These are phyloP conservation scores for Plantago elongata DNA, from an alignment of 257 asterid species.

Conservation along the genomic window DNA sequence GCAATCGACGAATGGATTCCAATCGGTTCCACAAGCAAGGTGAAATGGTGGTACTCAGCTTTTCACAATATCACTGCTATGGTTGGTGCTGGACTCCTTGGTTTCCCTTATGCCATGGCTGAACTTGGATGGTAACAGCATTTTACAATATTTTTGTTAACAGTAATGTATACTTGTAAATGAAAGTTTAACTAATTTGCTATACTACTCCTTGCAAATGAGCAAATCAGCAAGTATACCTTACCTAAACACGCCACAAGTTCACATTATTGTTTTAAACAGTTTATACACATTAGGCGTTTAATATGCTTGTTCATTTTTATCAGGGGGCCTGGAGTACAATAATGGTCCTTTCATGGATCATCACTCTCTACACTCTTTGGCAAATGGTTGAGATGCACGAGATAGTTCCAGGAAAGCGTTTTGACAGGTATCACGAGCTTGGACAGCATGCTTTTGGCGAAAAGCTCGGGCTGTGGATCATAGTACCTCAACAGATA, in stretches of 20 bases:
- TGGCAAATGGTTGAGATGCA: slow-evolving; percentile 52
- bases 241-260: too few species aligned
- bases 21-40: slow-evolving; percentile 16
- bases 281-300: neutral
- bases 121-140: slow-evolving; percentile 16
- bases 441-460: slow-evolving; percentile 51
- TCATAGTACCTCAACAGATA: slow-evolving; percentile 45
- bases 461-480: slow-evolving; percentile 39
- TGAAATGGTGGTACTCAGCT: slow-evolving; percentile 25
- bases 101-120: slow-evolving; percentile 24
- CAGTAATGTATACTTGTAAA: too few species aligned
- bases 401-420: slow-evolving; percentile 35
- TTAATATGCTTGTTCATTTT: neutral
- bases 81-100: slow-evolving; percentile 22
- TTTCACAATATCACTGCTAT: slow-evolving; percentile 22
- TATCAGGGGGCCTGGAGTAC: slow-evolving; percentile 41
- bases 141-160: too few species aligned
- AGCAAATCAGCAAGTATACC: neutral
- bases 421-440: slow-evolving; percentile 47
- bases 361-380: slow-evolving; percentile 33
- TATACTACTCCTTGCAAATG: neutral
- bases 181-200: too few species aligned
- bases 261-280: neutral
- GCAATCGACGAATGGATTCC: slow-evolving; percentile 28
- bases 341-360: slow-evolving; percentile 32